A percentile compares a stretch with the other conserved stretches of the same genome.
These are phyloP conservation scores for Xylaria flabelliformis DNA, from an alignment of 495 filamentous ascomycete genomes.

Conservation along the genomic window DNA sequence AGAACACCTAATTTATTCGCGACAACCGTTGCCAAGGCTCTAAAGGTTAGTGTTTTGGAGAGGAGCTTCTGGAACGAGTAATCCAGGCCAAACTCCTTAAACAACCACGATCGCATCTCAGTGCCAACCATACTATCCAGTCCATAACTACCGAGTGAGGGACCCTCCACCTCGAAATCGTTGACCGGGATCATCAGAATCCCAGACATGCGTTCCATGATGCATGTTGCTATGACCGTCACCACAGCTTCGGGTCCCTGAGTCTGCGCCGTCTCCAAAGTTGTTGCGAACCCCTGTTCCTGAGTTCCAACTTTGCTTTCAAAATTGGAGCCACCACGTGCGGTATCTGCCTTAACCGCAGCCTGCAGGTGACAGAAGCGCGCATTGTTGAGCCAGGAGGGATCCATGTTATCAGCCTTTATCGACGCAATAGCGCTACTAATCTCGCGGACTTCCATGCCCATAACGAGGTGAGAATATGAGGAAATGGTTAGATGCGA, in stretches of 20 bases:
- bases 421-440: slow-evolving; percentile 7
- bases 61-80: slow-evolving; percentile 43
- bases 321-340: slow-evolving; percentile 10
- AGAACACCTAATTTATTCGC: slow-evolving; percentile 10
- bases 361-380: slow-evolving; percentile 18
- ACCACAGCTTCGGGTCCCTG: slow-evolving; percentile 21
- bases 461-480: slow-evolving; percentile 30
- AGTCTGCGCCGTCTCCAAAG: not conserved
- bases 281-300: slow-evolving; percentile 6
- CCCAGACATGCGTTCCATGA: slow-evolving; percentile 38
- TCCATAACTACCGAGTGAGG: slow-evolving; percentile 43
- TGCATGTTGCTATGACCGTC: slow-evolving; percentile 16
- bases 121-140: slow-evolving; percentile 51
- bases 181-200: slow-evolving; percentile 36
- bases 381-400: slow-evolving; percentile 27
- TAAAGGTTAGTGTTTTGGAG: slow-evolving; percentile 1
- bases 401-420: slow-evolving; percentile 23
- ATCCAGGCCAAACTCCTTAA: slow-evolving; percentile 46
- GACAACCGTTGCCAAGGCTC: slow-evolving; percentile 12
- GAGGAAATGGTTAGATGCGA: not conserved
- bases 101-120: slow-evolving; percentile 50
- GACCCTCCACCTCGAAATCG: slow-evolving; percentile 29
- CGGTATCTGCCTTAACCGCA: not conserved
- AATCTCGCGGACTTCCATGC: slow-evolving; percentile 34
- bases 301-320: not conserved